Evolutionary conservation across 331 rosid species (phyloP).

Genomic region (Prunus yedoensis): DNA sequence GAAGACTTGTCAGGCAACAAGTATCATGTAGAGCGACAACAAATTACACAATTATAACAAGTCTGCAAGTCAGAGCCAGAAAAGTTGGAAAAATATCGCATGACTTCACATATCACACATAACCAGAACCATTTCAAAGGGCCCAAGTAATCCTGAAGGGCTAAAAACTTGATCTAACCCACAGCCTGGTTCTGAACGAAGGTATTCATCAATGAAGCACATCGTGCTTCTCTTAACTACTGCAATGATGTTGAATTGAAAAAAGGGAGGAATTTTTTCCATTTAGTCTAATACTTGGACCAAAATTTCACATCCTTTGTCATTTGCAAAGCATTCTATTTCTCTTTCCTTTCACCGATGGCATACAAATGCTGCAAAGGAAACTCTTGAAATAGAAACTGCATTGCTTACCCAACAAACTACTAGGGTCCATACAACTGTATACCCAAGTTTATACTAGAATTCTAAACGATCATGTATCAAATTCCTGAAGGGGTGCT

Average conservation of each 20-base stretch:
- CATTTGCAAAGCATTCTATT: not conserved
- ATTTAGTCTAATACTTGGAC: not conserved
- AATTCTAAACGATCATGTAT: not conserved
- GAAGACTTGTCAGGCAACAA: constrained; percentile 24
- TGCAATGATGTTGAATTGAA: not conserved
- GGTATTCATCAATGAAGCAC: not conserved
- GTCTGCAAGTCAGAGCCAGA: not conserved
- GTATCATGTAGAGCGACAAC: constrained; percentile 4
- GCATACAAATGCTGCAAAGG: not conserved
- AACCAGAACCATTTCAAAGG: not conserved
- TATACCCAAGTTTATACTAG: not conserved
- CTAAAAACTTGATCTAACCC: not conserved
- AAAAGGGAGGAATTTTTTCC: not conserved
- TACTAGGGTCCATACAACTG: not conserved
- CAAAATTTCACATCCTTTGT: not conserved
- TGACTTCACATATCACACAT: not conserved
- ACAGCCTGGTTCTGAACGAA: not conserved
- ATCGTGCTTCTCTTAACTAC: not conserved
- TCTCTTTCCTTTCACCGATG: not conserved
- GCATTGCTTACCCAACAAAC: not conserved
- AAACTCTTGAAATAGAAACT: not conserved
- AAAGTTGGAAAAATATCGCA: not conserved
- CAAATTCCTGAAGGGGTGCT: not conserved
- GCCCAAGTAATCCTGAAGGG: not conserved
- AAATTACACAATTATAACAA: not conserved